Conservation (phyloP, 2,329 filamentous ascomycete species). For the Trichoderma sp. region DNA sequence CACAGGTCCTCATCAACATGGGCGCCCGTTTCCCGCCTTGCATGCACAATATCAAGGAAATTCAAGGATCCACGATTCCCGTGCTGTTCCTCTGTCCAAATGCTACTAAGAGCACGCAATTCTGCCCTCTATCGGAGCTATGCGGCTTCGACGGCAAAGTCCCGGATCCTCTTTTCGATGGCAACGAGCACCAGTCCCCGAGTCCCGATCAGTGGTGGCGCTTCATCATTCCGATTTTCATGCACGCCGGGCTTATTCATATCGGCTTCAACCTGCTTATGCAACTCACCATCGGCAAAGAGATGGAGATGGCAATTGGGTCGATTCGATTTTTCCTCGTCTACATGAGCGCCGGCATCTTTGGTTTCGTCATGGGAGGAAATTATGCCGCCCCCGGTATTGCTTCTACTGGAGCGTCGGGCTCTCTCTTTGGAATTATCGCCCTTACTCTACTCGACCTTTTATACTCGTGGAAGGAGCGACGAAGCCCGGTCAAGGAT, state of each 20-base stretch:
- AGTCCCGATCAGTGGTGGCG: conserved; percentile 94
- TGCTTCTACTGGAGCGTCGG: conserved; percentile 85
- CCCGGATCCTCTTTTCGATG: conserved; percentile 64
- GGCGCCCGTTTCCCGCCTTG: conserved; percentile 89
- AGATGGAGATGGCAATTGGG: conserved; percentile 91
- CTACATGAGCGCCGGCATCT: conserved; percentile 89
- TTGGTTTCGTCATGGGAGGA: conserved; percentile 91
- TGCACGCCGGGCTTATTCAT: conserved; percentile 91
- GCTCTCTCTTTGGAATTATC: conserved; percentile 87
- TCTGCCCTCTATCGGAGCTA: conserved; percentile 74
- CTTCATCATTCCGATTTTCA: conserved; percentile 93
- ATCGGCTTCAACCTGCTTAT: conserved; percentile 94
- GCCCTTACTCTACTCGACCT: conserved; percentile 87
- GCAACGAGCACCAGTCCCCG: conserved; percentile 50
- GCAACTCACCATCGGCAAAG: conserved; percentile 83
- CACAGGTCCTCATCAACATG: conserved; percentile 93
- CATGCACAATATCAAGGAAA: conserved; percentile 78
- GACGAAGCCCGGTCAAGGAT: conserved; percentile 75
- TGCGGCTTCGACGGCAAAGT: conserved; percentile 79
- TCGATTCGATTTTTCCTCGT: conserved; percentile 85
- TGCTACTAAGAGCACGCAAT: conserved; percentile 60
- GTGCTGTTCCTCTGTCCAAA: conserved; percentile 81
- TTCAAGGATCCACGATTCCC: conserved; percentile 53
- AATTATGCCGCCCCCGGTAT: conserved; percentile 86
- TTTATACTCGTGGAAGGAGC: conserved; percentile 87